Evolutionary conservation across 306 rosid species (phyloP), one percentile per base, ranked within the genome.

Genomic region (Sicyos edulis): DNA sequence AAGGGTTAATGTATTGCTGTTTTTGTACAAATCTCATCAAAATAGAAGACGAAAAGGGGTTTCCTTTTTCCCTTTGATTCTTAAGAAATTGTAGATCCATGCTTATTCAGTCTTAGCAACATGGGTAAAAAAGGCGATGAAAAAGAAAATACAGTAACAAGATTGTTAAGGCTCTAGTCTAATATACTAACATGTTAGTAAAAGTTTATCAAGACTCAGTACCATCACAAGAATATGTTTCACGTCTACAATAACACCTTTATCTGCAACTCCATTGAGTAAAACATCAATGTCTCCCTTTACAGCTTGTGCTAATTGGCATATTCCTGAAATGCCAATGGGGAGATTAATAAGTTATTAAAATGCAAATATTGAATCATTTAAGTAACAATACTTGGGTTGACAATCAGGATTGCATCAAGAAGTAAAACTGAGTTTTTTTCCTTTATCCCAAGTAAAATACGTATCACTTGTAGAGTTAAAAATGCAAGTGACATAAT

Each of bases 181-280:
- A 22, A 14, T 21, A 19, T 17, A 74, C 55, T 59, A 62, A 74
- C 68, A 76, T 11, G 75, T 80, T 73, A 64, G 53, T 17, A n/a
- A 55, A 45, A 73, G 40, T 52, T 50, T 24, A 44, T 57, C 12
- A 75, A 17, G 59, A 22, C 42, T 67, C 45, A 58, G 71, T 80
- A 92, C 98, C 98, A 90, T 87, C 72, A 90, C 93, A 76, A 92
- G 90, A 79, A 90, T 75, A 80, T 77, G 89, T 77, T 92, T 92
- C 76, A 90, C 96, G 77, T 92, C 98, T 78, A 90, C 87, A 57
- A 73, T 74, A 22, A 80, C 82, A 75, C 80, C 85, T 86, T 77
- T 88, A 71, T 92, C 96, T 64, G 66, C 91, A 22, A 86, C 90
- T 44, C 93, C 88, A 7, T 85, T 83, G 70, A 91, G 88, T 72